Base-by-base conservation (phyloP, 1,139 yeast genomes). In the Suhomyces choctaworum region DNA sequence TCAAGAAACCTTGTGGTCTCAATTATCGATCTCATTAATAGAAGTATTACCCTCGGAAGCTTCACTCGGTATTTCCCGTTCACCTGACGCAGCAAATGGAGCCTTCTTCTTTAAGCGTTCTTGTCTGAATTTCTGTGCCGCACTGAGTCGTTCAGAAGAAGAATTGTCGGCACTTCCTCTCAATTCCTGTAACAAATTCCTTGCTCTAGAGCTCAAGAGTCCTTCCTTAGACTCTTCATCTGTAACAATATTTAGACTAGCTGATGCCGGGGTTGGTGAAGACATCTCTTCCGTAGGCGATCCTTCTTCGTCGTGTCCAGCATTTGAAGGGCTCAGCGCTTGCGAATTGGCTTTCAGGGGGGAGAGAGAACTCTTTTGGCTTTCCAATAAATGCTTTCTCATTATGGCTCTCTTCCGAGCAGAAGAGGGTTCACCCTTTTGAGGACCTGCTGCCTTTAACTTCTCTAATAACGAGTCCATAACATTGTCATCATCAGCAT, bases 371-470 rank as follows among this genome's bases (percentile, higher is more conserved):
- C 47, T 38, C 34, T 52, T 61, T 42, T 58, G 65, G 25, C 60
- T 64, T 34, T 70, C 76, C 41, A 75, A 38, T 30, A 81, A 51
- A 37, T 78, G 80, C 47, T 73, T 80, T 45, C 92, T 76, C 47
- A 90, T 85, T 44, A 84, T 66, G 0, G 95, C 96, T 41, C 94
- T 70, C 50, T 88, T 80, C 47, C 95, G 68, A 0, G 96, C 95
- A 6, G 92, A 79, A 1, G 85, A 64, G 0, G 94, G 81, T 52
- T 86, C 94, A 4, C 87, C 81, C 46, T 77, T 77, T 5, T 79
- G 51, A 11, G 88, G 83, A 0, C 87, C 89, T 0, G 85, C 83
- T 22, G 85, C 84, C 53, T 83, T 82, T 50, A 84, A 69, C 51
- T 80, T 81, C 50, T 82, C 87, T 41, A 84, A 64, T 28, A 84